These are phyloP conservation scores for Coemansia sp. DNA, from an alignment of 192 early-diverging fungal genomes.

Conservation along the genomic window DNA sequence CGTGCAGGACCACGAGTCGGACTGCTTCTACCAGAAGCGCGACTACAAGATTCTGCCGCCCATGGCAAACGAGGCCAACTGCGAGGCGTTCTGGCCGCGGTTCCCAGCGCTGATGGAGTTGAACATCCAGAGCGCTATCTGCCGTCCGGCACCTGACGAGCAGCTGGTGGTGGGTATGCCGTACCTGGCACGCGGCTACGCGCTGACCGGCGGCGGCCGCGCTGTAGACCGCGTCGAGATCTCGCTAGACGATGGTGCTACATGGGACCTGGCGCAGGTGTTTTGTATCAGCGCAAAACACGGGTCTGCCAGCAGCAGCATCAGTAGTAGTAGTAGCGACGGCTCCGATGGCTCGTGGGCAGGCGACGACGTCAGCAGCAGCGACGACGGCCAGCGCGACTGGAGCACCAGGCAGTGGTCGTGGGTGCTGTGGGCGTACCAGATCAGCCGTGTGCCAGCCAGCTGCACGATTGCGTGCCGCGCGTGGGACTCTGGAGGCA, in stretches of 20 bases:
- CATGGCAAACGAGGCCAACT: constrained; percentile 54
- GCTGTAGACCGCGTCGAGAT: constrained; percentile 78
- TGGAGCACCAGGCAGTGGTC: constrained; percentile 64
- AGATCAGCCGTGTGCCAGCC: constrained; percentile 44
- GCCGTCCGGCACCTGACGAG: constrained; percentile 62
- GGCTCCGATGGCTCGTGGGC: no score
- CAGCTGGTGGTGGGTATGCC: constrained; percentile 22
- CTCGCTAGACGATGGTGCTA: constrained; percentile 76
- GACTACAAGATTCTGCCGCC: constrained; percentile 89
- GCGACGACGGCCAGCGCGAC: constrained; percentile 24
- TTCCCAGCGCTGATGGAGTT: constrained; percentile 66
- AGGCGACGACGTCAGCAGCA: not conserved
- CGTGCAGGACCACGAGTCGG: constrained; percentile 60
- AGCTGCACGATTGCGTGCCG: constrained; percentile 66
- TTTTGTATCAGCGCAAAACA: constrained; percentile 33
- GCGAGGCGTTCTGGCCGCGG: constrained; percentile 48
- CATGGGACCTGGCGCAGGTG: constrained; percentile 72
- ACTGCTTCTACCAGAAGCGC: constrained; percentile 70
- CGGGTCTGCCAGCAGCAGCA: not conserved
- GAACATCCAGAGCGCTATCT: constrained; percentile 78
- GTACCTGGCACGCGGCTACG: constrained; percentile 71
- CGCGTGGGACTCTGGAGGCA: constrained; percentile 83
- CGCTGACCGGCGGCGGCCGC: constrained; percentile 73
- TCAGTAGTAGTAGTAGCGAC: constrained; percentile 1
- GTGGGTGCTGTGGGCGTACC: constrained; percentile 81